Conservation (phyloP, 495 filamentous ascomycete species). For the Tuber umbilicatum region DNA sequence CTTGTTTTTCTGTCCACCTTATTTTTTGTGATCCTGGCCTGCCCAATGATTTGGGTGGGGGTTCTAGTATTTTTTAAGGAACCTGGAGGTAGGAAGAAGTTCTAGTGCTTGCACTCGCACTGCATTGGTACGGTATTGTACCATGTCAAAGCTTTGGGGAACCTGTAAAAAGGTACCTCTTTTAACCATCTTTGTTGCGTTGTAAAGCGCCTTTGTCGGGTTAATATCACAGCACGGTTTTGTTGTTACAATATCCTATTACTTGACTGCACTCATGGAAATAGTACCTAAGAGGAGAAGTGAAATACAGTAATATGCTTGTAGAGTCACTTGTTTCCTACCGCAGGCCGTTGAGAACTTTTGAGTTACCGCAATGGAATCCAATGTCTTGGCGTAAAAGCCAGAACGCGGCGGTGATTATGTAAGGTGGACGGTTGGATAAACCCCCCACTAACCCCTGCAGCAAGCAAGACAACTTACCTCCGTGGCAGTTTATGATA, state of each 20-base stretch:
- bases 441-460: neutral
- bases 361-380: neutral
- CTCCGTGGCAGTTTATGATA: neutral
- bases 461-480: neutral
- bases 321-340: neutral
- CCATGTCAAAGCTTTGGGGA: neutral
- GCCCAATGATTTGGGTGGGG: constrained; percentile 2
- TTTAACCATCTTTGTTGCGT: neutral
- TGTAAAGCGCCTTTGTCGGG: neutral
- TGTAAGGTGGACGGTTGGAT: neutral
- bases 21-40: neutral
- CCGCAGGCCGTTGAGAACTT: neutral
- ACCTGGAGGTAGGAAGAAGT: neutral
- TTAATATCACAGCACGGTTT: neutral
- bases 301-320: neutral
- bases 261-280: neutral
- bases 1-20: neutral
- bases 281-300: neutral
- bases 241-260: neutral
- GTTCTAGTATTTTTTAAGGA: constrained; percentile 5
- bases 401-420: neutral
- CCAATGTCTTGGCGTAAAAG: neutral
- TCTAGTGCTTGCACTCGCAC: neutral
- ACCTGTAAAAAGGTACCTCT: constrained; percentile 2
- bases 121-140: neutral